phyloP scores from a whole-genome alignment of 768 basidiomycete genomes.

The Crucibulum laeve region DNA sequence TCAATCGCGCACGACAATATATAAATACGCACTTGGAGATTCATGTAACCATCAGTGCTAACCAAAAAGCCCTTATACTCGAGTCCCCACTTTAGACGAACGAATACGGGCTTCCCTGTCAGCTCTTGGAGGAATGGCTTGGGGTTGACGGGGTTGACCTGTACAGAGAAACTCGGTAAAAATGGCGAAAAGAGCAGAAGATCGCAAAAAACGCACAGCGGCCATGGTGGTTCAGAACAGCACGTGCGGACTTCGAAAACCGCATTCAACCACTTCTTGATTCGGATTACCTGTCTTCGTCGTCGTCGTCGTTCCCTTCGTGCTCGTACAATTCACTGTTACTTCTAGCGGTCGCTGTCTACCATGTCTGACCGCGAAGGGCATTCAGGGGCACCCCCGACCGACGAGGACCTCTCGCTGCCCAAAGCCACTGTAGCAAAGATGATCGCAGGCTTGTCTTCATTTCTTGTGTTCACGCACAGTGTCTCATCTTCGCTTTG shows the following conservation, averaged over 20 bases:
- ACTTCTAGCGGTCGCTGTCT: not conserved
- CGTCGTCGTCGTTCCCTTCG: not conserved
- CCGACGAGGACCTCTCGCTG: constrained; percentile 91
- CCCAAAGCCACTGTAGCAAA: constrained; percentile 98
- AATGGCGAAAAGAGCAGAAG: constrained; percentile 4
- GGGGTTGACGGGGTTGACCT: constrained; percentile 94
- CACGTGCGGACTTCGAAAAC: constrained; percentile 36
- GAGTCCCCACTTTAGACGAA: constrained; percentile 96
- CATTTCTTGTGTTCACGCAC: constrained; percentile 7
- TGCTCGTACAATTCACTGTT: not conserved
- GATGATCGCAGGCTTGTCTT: constrained; percentile 79
- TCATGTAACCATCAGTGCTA: constrained; percentile 99
- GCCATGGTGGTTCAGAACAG: constrained; percentile 57
- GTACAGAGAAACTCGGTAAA: constrained; percentile 11
- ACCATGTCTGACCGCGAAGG: constrained; percentile 91
- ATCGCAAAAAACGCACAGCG: constrained; percentile 39
- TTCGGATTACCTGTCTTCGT: not conserved
- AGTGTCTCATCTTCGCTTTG: constrained; percentile 6
- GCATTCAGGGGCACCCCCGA: constrained; percentile 52
- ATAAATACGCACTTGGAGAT: constrained; percentile 72
- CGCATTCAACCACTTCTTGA: not conserved
- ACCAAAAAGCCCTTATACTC: constrained; percentile 99
- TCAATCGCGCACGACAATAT: not conserved
- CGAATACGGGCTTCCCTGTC: constrained; percentile 94
- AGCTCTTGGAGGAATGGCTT: constrained; percentile 99